Base-by-base conservation (phyloP, 495 filamentous ascomycete species). In the Podospora australis region DNA sequence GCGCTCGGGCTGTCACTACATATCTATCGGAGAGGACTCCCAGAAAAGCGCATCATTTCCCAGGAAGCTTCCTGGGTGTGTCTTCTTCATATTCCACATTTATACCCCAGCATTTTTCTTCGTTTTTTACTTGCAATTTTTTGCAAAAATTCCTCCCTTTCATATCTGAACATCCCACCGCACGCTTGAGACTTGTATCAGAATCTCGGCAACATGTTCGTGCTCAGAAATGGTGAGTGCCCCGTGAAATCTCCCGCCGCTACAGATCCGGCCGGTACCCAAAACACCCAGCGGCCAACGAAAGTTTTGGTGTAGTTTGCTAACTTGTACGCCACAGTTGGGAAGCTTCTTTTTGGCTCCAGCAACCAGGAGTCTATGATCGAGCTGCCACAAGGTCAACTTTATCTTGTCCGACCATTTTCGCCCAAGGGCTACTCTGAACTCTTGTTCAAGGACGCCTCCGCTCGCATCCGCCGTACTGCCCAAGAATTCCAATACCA, bases 371-470 rank as follows among this genome's bases (percentile, higher is more conserved):
- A 97, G 64, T 82, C 86, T 17, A 84, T 98, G 63, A 88, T 96
- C 65, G 88, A 96, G 58, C 83, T 98, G 24, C 80, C 92, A 5
- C 87, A 96, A 65, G 92, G 92, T 55, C 88, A 96, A 69, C 87
- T 98, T 24, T 98, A 95, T 63, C 85, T 98, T 46, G 94, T 98
- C 57, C 87, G 92, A 53, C 92, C 92, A 4, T 76, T 88, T 23
- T 98, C 92, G 1, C 87, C 90, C 24, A 98, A 98, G 67, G 92
- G 92, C 49, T 95, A 95, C 58, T 96, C 89, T 1, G 94, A 98
- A 66, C 87, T 96, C 57, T 95, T 98, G 67, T 98, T 96, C 79
- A 96, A 95, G 60, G 92, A 98, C 82, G 83, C 88, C 25, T 88
- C 84, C 24, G 89, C 90, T 19, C 83, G 84, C 28, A 96, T 98